Conservation (phyloP, 768 basidiomycete species). For the Lentinus brumalis region DNA sequence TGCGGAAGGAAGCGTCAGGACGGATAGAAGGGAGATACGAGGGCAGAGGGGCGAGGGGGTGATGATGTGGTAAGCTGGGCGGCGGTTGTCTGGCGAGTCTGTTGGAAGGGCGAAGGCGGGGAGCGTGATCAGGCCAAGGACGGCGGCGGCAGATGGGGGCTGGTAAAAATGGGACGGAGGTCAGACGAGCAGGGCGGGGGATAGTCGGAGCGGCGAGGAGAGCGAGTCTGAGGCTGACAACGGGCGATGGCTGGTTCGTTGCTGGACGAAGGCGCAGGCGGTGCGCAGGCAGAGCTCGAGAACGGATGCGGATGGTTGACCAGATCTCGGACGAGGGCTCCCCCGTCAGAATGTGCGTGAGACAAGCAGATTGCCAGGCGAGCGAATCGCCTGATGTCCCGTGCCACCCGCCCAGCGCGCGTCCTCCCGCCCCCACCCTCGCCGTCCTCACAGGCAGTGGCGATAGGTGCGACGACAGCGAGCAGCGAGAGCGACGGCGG, state of each 20-base stretch:
- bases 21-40: too few species aligned
- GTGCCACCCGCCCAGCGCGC: too few species aligned
- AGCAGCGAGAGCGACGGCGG: background rate
- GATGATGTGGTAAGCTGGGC: background rate
- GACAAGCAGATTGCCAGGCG: too few species aligned
- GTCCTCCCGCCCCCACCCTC: too few species aligned
- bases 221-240: background rate
- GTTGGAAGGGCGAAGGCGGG: background rate
- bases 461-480: background rate
- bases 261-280: background rate
- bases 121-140: background rate
- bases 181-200: background rate
- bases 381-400: too few species aligned
- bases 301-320: too few species aligned
- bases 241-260: background rate
- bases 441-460: too few species aligned
- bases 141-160: background rate
- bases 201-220: slow-evolving; percentile 1
- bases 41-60: background rate
- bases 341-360: too few species aligned
- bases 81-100: background rate
- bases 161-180: background rate
- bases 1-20: too few species aligned
- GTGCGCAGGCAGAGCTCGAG: background rate
- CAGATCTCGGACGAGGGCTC: too few species aligned